These are phyloP conservation scores for Apiospora aurea DNA, from an alignment of 2,329 filamentous ascomycete genomes.

Conservation along the genomic window DNA sequence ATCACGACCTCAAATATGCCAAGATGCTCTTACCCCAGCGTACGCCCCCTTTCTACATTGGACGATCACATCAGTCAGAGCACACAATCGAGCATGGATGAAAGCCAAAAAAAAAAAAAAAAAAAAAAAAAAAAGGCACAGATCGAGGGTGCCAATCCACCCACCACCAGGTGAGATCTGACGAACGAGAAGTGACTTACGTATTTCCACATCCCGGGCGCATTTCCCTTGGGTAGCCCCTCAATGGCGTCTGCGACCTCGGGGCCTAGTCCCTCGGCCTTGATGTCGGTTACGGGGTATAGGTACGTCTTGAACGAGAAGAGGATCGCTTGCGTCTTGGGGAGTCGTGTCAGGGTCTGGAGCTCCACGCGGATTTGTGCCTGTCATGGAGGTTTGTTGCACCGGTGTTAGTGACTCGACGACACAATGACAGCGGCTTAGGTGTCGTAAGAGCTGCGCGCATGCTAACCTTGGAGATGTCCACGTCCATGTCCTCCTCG, in stretches of 20 bases:
- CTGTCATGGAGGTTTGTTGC: slow-evolving; percentile 34
- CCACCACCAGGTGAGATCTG: no score
- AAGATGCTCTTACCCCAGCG: slow-evolving; percentile 53
- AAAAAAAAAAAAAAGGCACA: not conserved
- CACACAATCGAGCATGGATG: not conserved
- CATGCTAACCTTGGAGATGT: slow-evolving; percentile 45
- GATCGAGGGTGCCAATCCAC: not conserved
- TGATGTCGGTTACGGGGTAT: slow-evolving; percentile 56
- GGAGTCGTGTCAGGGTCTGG: slow-evolving; percentile 59
- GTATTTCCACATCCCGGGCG: slow-evolving; percentile 60
- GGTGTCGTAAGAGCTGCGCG: no score
- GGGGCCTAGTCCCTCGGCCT: slow-evolving; percentile 54
- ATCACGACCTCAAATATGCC: slow-evolving; percentile 50
- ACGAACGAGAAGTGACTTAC: slow-evolving; percentile 46
- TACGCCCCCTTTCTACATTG: slow-evolving; percentile 27
- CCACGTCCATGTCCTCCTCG: slow-evolving; percentile 45
- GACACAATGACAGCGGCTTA: no score
- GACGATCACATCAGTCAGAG: slow-evolving; percentile 34
- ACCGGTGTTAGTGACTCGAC: not conserved
- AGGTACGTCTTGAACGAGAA: slow-evolving; percentile 66
- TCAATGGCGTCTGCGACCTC: slow-evolving; percentile 60
- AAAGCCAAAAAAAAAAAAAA: no score
- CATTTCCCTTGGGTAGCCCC: slow-evolving; percentile 57
- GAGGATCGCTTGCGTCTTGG: slow-evolving; percentile 52
- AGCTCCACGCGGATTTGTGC: slow-evolving; percentile 55